These are phyloP conservation scores for Macrolepiota albuminosa DNA, from an alignment of 768 basidiomycete genomes.

Conservation along the genomic window DNA sequence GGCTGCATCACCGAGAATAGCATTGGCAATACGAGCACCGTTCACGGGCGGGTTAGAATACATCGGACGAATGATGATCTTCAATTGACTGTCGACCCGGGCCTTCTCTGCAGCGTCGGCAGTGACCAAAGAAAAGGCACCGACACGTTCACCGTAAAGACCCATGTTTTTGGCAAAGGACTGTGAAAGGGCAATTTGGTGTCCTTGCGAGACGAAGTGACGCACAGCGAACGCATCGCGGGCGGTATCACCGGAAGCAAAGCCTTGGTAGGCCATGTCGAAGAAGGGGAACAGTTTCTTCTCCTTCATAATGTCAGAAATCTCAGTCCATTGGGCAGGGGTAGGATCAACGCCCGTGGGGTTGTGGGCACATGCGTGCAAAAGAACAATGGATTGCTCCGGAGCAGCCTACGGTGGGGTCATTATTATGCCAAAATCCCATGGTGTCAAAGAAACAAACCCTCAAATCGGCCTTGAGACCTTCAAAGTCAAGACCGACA, in stretches of 20 bases:
- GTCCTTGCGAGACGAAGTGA: constrained; percentile 87
- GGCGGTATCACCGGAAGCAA: constrained; percentile 89
- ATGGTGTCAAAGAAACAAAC: constrained; percentile 33
- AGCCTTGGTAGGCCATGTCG: constrained; percentile 99
- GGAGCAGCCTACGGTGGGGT: constrained; percentile 52
- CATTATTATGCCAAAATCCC: background rate
- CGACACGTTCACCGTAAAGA: constrained; percentile 96
- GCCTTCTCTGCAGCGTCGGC: constrained; percentile 70
- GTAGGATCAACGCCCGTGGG: constrained; percentile 98
- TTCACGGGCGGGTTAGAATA: constrained; percentile 97
- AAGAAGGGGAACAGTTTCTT: constrained; percentile 96
- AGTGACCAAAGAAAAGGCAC: constrained; percentile 87
- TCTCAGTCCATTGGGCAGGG: constrained; percentile 84
- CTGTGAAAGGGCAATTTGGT: constrained; percentile 88
- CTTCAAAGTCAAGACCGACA: constrained; percentile 88
- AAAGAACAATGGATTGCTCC: constrained; percentile 76
- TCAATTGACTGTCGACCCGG: constrained; percentile 89
- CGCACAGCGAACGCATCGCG: constrained; percentile 94
- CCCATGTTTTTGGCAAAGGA: constrained; percentile 99
- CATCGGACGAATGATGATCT: constrained; percentile 93
- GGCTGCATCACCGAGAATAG: constrained; percentile 70
- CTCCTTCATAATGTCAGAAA: constrained; percentile 84
- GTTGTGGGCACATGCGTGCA: constrained; percentile 99
- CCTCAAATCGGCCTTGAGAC: constrained; percentile 82
- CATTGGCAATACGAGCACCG: constrained; percentile 81